These are phyloP conservation scores for Rhizoclosmatium sp. DNA, from an alignment of 192 early-diverging fungal species.

Conservation along the genomic window DNA sequence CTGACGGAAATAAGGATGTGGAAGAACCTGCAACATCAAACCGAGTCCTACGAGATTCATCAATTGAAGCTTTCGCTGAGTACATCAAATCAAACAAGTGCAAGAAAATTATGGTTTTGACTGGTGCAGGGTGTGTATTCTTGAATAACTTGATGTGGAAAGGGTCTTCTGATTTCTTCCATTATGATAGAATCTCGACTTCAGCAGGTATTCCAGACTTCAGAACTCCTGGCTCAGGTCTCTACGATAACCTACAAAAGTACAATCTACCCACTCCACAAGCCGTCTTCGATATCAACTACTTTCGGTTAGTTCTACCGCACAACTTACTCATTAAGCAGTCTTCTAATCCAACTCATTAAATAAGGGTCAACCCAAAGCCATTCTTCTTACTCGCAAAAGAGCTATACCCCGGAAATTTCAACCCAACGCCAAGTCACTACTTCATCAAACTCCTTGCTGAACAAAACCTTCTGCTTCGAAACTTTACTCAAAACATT, in stretches of 20 bases:
- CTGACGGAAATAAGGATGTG: too few relatives aligned
- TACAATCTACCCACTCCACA: conserved; percentile 92
- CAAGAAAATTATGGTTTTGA: conserved; percentile 68
- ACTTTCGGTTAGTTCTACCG: conserved; percentile 59
- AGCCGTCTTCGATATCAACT: conserved; percentile 91
- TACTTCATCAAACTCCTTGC: conserved; percentile 85
- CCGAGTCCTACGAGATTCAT: conserved; percentile 31
- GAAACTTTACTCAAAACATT: conserved; percentile 96
- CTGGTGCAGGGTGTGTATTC: conserved; percentile 8
- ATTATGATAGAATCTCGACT: conserved; percentile 56
- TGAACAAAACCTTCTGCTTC: conserved; percentile 72
- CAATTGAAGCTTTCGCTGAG: conserved; percentile 49
- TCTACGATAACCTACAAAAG: conserved; percentile 80
- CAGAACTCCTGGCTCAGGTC: conserved; percentile 87
- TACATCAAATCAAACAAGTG: conserved; percentile 50
- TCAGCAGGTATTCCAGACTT: conserved; percentile 87
- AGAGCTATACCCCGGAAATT: conserved; percentile 82
- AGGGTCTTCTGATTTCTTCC: too few relatives aligned
- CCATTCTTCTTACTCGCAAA: conserved; percentile 90
- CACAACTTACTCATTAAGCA: background rate
- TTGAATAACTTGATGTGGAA: too few relatives aligned
- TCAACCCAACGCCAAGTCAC: conserved; percentile 83
- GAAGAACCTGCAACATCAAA: background rate
- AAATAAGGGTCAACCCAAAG: conserved; percentile 66
- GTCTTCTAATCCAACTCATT: background rate